Evolutionary conservation across 495 filamentous ascomycete species (phyloP).

Genomic region (Neohortaea acidophila): DNA sequence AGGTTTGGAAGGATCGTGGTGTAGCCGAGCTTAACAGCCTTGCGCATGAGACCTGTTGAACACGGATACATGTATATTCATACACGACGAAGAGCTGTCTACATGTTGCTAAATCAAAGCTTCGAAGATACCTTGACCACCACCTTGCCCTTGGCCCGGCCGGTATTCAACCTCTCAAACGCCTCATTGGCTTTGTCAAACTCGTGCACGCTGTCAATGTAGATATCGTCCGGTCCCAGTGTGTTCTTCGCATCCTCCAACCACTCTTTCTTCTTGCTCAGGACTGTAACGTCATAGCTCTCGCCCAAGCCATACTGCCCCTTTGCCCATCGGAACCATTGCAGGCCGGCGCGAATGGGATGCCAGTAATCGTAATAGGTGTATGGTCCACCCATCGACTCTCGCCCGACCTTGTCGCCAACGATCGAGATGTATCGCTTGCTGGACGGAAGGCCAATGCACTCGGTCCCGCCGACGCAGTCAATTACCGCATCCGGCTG

Average conservation of each 20-base stretch:
- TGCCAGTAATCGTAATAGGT: conserved; percentile 18
- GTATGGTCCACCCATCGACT: conserved; percentile 19
- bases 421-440: conserved; percentile 22
- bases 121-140: conserved; percentile 22
- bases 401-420: conserved; percentile 21
- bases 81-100: no score
- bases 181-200: conserved; percentile 20
- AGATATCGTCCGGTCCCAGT: conserved; percentile 12
- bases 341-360: conserved; percentile 10
- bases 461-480: conserved; percentile 22
- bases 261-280: conserved; percentile 15
- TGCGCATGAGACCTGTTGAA: no score
- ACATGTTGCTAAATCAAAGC: no score
- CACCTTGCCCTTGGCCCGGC: conserved; percentile 22
- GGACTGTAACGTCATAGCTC: conserved; percentile 19
- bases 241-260: conserved; percentile 11
- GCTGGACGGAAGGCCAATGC: conserved; percentile 8
- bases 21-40: no score
- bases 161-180: conserved; percentile 20
- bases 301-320: conserved; percentile 17
- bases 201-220: conserved; percentile 15
- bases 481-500: conserved; percentile 22
- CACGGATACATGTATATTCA: no score
- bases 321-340: conserved; percentile 15
- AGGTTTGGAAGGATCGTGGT: no score